Conservation (phyloP, 2,329 filamentous ascomycete species). For the Clonostachys rhizophaga region DNA sequence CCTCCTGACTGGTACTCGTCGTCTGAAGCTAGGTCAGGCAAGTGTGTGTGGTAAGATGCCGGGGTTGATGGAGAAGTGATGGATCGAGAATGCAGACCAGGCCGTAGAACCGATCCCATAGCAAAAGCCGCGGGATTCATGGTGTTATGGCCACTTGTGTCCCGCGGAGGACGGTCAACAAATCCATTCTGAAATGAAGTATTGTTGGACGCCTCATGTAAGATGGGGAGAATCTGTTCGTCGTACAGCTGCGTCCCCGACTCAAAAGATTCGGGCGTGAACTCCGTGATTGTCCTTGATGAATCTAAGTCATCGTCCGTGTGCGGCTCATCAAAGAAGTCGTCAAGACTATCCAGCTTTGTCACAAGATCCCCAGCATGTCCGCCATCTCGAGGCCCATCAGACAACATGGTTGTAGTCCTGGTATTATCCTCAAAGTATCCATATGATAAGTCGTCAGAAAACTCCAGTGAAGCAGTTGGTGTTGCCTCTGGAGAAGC, state of each 20-base stretch:
- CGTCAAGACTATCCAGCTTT: constrained; percentile 74
- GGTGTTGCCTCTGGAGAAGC: constrained; percentile 54
- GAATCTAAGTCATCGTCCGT: constrained; percentile 54
- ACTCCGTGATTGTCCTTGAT: constrained; percentile 60
- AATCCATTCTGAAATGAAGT: constrained; percentile 87
- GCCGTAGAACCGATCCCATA: constrained; percentile 40
- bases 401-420: constrained; percentile 89
- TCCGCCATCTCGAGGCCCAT: constrained; percentile 69
- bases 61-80: constrained; percentile 74
- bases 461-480: constrained; percentile 87
- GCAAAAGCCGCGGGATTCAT: constrained; percentile 61
- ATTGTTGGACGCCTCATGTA: constrained; percentile 79
- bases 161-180: constrained; percentile 63
- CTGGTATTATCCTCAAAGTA: constrained; percentile 70
- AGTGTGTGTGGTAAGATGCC: constrained; percentile 46
- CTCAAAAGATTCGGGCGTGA: constrained; percentile 62
- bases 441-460: constrained; percentile 80
- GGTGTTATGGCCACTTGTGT: constrained; percentile 54
- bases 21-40: constrained; percentile 64
- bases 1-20: constrained; percentile 72
- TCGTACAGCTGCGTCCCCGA: constrained; percentile 83
- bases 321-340: constrained; percentile 74
- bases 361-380: constrained; percentile 74
- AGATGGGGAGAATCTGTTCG: constrained; percentile 84
- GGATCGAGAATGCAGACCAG: constrained; percentile 73